Evolutionary conservation across 441 rosid genomes (phyloP), one percentile per base, ranked within the genome.

Genomic region (Euphorbia celastroides): DNA sequence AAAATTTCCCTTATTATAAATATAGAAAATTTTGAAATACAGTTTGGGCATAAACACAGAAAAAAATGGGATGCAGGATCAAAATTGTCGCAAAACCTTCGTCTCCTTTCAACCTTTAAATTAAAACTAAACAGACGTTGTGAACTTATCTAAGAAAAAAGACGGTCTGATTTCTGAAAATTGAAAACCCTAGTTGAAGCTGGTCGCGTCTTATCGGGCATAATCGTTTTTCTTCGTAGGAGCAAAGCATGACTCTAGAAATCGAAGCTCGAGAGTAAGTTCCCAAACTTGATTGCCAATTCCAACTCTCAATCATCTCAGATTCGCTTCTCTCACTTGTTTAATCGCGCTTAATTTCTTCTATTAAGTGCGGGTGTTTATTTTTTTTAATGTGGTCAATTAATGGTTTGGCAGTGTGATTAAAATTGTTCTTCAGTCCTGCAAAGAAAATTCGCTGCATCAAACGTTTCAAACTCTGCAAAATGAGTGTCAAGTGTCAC

Each of bases 251-350:
- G 96, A 81, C 94, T 38, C 79, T 89, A 57, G 97, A 91, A 83
- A 92, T 94, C 77, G 97, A 94, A 79, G 96, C 99, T 73, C 88
- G 92, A 67, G 97, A 92, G 97, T 94, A 75, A 80, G 96, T 68
- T 51, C 9, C 70, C 52, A 1, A 66, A 61, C 2, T 52, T 8
- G 7, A 23, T 11, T 52, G 31, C 30, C 48, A 32, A 14, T 48
- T 44, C 30, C 41, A 19, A 48, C 20, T 31, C 58, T 32, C 32
- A 42, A 1, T 19, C 36, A 4, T 1, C 46, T 26, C 3, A 23
- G 34, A 13, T n/a, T 56, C 51, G 52, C 13, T 34, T 36, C 19
- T 34, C 7, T 46, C 60, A 48, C 64, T 66, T 55, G 12, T 22
- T 25, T 32, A 19, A 44, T 9, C 57, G n/a, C n/a, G 54, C 61